Percentiles rank a stretch among this genome's conserved stretches.
Conservation (phyloP, 768 basidiomycete genomes). For the Xerocomellus chrysenteron region DNA sequence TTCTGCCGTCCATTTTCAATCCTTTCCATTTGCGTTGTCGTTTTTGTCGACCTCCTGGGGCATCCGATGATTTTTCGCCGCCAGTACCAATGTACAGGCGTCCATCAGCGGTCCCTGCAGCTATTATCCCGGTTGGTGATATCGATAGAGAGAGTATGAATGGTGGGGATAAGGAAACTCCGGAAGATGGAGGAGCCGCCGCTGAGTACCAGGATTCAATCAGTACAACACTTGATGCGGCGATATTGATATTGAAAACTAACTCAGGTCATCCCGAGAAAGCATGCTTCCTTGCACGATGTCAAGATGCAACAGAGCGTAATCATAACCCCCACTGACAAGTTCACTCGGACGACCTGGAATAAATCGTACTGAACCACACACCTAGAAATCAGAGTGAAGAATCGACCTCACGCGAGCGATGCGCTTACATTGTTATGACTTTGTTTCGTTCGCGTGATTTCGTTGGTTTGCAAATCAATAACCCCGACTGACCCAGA, state of each 20-base stretch:
- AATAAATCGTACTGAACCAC: conserved; percentile 67
- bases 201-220: conserved; percentile 3
- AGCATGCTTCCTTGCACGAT: conserved; percentile 52
- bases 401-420: neutral
- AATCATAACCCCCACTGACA: conserved; percentile 79
- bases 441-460: conserved; percentile 57
- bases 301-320: conserved; percentile 66
- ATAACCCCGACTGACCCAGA: conserved; percentile 66
- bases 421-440: conserved; percentile 58
- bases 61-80: conserved; percentile 49
- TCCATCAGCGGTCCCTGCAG: conserved; percentile 76
- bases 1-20: conserved; percentile 45
- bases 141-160: conserved; percentile 67
- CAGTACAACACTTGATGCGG: neutral
- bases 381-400: conserved; percentile 49
- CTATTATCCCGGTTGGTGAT: conserved; percentile 57
- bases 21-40: conserved; percentile 73
- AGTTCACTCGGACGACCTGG: conserved; percentile 69
- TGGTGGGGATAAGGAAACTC: conserved; percentile 67
- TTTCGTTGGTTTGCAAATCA: conserved; percentile 48
- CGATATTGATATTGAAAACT: conserved; percentile 8
- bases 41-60: conserved; percentile 43
- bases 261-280: conserved; percentile 61
- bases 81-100: conserved; percentile 67
- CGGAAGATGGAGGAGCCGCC: conserved; percentile 44